These are phyloP conservation scores for Periconia digitata DNA, from an alignment of 2,329 filamentous ascomycete genomes.

Conservation along the genomic window DNA sequence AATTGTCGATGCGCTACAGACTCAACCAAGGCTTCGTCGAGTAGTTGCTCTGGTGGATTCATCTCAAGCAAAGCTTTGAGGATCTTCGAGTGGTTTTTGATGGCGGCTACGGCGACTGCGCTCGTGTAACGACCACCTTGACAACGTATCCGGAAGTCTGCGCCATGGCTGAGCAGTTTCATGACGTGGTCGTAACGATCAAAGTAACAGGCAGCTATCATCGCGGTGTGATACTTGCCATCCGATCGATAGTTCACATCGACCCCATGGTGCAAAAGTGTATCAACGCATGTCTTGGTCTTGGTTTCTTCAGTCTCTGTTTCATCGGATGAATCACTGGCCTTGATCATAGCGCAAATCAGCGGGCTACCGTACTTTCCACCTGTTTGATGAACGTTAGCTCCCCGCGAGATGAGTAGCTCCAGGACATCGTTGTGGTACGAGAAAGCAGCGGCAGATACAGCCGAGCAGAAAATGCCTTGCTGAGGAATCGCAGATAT, in stretches of 20 bases:
- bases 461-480: slow-evolving; percentile 12
- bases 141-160: slow-evolving; percentile 16
- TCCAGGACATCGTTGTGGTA: background rate
- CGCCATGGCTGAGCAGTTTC: slow-evolving; percentile 19
- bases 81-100: slow-evolving; percentile 18
- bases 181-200: slow-evolving; percentile 17
- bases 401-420: background rate
- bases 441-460: slow-evolving; percentile 21
- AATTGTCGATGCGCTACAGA: slow-evolving; percentile 23
- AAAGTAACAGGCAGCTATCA: slow-evolving; percentile 26
- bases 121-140: slow-evolving; percentile 18
- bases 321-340: slow-evolving; percentile 6
- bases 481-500: slow-evolving; percentile 6
- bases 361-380: slow-evolving; percentile 23
- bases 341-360: slow-evolving; percentile 16
- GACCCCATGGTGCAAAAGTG: slow-evolving; percentile 14
- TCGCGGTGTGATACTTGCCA: slow-evolving; percentile 22
- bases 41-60: slow-evolving; percentile 17
- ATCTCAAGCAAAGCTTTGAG: slow-evolving; percentile 17
- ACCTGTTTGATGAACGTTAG: slow-evolving; percentile 11
- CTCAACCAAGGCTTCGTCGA: slow-evolving; percentile 25
- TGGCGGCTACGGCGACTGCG: slow-evolving; percentile 20
- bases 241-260: slow-evolving; percentile 16
- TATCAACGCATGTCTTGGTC: slow-evolving; percentile 11
- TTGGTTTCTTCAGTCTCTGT: background rate